Evolutionary conservation across 306 rosid genomes (phyloP).

Genomic region (Trifolium subterraneum): DNA sequence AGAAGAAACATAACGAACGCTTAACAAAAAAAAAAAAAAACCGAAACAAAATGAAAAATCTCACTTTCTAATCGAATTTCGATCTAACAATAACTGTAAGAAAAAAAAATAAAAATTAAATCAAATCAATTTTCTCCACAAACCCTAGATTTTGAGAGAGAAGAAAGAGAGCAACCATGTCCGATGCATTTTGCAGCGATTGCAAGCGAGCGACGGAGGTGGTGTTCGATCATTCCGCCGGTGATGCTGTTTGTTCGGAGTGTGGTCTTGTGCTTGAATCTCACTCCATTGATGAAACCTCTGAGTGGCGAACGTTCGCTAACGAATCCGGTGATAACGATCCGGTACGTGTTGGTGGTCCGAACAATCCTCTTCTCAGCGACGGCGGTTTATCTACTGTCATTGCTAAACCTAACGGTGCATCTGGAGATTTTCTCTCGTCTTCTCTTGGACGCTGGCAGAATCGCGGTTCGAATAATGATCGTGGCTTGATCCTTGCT

Average conservation of each 20-base stretch:
- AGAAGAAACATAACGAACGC: not conserved
- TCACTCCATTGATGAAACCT: slow-evolving; percentile 91
- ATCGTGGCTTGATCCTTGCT: slow-evolving; percentile 84
- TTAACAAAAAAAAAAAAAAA: not conserved
- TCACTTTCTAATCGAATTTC: not conserved
- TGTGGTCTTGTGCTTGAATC: slow-evolving; percentile 92
- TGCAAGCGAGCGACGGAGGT: slow-evolving; percentile 96
- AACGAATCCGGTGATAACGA: slow-evolving; percentile 96
- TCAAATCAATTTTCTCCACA: not conserved
- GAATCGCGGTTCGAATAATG: slow-evolving; percentile 93
- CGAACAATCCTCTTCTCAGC: slow-evolving; percentile 78
- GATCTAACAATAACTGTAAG: not conserved
- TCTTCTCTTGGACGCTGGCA: slow-evolving; percentile 96
- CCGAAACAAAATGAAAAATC: not conserved
- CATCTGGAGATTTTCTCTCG: slow-evolving; percentile 78
- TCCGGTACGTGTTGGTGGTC: slow-evolving; percentile 96
- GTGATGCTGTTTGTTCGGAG: slow-evolving; percentile 92
- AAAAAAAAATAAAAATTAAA: not conserved
- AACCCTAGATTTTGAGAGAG: slow-evolving; percentile 23
- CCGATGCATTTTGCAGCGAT: slow-evolving; percentile 85
- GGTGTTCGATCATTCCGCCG: slow-evolving; percentile 92
- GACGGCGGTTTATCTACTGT: slow-evolving; percentile 94
- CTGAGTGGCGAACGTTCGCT: slow-evolving; percentile 94
- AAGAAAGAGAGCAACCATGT: slow-evolving; percentile 46
- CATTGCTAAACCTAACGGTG: slow-evolving; percentile 86